Evolutionary conservation across 345 rosid genomes (phyloP), one percentile per base, ranked within the genome.

Genomic region (Viola odorata): DNA sequence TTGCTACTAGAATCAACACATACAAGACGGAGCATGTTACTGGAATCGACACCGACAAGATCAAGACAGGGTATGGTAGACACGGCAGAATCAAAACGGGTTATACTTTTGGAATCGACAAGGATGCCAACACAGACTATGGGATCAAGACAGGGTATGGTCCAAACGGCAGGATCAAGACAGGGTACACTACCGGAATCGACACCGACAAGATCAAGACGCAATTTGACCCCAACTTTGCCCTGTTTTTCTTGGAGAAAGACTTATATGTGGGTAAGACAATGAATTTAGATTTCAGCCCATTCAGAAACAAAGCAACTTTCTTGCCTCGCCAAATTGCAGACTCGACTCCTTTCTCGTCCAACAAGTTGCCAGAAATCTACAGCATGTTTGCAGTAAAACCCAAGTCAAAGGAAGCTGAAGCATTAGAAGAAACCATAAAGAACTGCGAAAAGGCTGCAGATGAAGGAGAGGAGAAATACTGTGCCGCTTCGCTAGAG

Each of bases 191-290:
- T 0, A 23, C 32, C 2, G 2, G 32, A 23, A 2, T 23, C 32
- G 2, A 23, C 32, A 23, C 32, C 2, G 2, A 23, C 2, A 23
- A 23, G 32, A 23, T 23, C 32, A 23, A 23, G 32, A 23, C 32
- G 2, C 32, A 23, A 23, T 23, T 23, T 4, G 66, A 82, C 60
- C 88, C 85, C 5, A 81, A 70, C 36, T 80, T 69, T 12, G 89
- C 96, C 23, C 68, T 85, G 13, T 89, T 94, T 74, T 94, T 94
- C 87, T 71, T 85, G 76, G 98, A 89, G 60, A 87, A 89, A 63
- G 86, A 87, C 64, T 36, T 94, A 69, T 74, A 23, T 2, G 32
- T 78, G 50, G 80, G 86, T 17, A 82, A 76, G 37, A 45, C 63
- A 5, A 80, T 89, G 95, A 75, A 72, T 69, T 56, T 94, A 56